A percentile compares a stretch with the other conserved stretches of the same genome.
These are phyloP conservation scores for Volvariella surrecta DNA, from an alignment of 1,284 basidiomycete species.

Conservation along the genomic window DNA sequence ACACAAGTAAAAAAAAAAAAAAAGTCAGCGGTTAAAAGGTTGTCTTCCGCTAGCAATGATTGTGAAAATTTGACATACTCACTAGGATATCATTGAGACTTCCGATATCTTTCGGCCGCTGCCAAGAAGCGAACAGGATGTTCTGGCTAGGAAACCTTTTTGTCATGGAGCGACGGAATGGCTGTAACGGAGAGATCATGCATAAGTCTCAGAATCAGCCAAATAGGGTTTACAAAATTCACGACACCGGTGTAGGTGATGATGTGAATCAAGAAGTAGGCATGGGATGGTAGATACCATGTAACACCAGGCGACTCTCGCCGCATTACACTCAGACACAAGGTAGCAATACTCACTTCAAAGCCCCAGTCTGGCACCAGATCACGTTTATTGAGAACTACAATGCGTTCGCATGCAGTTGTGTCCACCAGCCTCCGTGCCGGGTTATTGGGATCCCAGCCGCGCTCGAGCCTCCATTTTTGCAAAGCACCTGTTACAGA, in stretches of 20 bases:
- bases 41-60: constrained; percentile 3
- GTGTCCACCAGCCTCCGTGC: constrained; percentile 24
- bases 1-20: not conserved
- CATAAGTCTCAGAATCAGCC: constrained; percentile 7
- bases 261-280: too few relatives aligned
- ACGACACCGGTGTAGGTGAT: constrained; percentile 7
- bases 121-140: constrained; percentile 64
- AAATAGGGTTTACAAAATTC: constrained; percentile 3
- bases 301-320: too few relatives aligned
- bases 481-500: constrained; percentile 41
- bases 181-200: constrained; percentile 31
- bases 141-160: constrained; percentile 59
- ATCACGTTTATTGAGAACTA: constrained; percentile 93
- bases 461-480: constrained; percentile 58
- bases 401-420: constrained; percentile 69
- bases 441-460: constrained; percentile 35
- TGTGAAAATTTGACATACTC: constrained; percentile 42
- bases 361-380: constrained; percentile 82
- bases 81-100: constrained; percentile 57
- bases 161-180: constrained; percentile 62
- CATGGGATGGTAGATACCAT: too few relatives aligned
- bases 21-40: not conserved
- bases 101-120: constrained; percentile 54
- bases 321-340: not conserved
- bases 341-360: constrained; percentile 44